A percentile compares a stretch with the other conserved stretches of the same genome.
Conservation (phyloP, 352 stramenopile species). For the Blastocystis sp. region DNA sequence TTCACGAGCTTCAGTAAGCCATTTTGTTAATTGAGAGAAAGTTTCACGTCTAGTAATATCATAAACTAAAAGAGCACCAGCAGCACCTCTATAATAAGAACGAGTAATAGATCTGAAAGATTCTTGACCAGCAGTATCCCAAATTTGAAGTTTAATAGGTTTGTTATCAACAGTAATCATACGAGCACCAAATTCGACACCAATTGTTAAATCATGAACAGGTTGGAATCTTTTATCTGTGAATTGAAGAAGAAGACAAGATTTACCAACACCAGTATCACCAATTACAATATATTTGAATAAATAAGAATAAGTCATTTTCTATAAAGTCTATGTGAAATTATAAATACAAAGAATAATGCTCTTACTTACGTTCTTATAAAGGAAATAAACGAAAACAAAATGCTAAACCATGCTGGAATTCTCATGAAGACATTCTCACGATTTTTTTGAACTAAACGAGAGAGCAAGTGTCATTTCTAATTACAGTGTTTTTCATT, state of each 20-base stretch:
- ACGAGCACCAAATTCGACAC: slow-evolving; percentile 90
- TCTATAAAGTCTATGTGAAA: background rate
- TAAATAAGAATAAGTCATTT: slow-evolving; percentile 78
- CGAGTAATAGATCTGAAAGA: slow-evolving; percentile 95
- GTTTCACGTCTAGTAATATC: slow-evolving; percentile 92
- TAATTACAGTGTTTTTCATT: too few relatives aligned
- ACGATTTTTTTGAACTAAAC: too few relatives aligned
- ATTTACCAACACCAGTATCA: slow-evolving; percentile 95
- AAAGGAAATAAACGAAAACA: too few relatives aligned
- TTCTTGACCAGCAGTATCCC: slow-evolving; percentile 93
- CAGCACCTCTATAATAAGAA: slow-evolving; percentile 91
- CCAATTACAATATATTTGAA: slow-evolving; percentile 98
- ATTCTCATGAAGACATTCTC: too few relatives aligned
- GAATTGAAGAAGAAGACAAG: slow-evolving; percentile 96
- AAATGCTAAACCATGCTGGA: too few relatives aligned
- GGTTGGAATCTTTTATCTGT: slow-evolving; percentile 98
- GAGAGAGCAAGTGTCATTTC: too few relatives aligned
- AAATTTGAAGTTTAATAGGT: slow-evolving; percentile 85
- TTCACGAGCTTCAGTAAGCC: slow-evolving; percentile 89
- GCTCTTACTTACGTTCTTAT: too few relatives aligned
- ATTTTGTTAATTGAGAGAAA: slow-evolving; percentile 91
- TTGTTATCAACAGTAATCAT: slow-evolving; percentile 97
- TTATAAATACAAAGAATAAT: too few relatives aligned
- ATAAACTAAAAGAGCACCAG: slow-evolving; percentile 85
- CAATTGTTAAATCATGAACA: slow-evolving; percentile 96